Conservation (phyloP, 305 asterid genomes). For the Ilex paraguariensis region DNA sequence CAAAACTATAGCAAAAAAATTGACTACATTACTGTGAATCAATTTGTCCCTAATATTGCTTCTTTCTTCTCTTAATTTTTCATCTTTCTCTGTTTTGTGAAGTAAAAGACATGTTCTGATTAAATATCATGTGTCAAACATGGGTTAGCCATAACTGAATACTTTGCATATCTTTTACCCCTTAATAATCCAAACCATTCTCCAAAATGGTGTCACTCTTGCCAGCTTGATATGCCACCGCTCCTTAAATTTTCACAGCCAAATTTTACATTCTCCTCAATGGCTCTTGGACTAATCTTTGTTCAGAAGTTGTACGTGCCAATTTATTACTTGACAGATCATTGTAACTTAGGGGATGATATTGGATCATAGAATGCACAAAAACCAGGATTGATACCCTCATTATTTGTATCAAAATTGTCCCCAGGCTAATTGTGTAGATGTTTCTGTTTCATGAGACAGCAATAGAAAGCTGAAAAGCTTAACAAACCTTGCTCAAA, state of each 20-base stretch:
- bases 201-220: background rate
- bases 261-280: background rate
- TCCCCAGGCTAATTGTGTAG: background rate
- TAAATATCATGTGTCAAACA: background rate
- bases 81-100: too few species aligned
- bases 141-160: background rate
- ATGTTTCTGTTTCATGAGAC: background rate
- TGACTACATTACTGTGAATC: too few species aligned
- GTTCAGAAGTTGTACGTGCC: background rate
- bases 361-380: background rate
- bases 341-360: background rate
- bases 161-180: background rate
- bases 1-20: too few species aligned
- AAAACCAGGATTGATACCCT: background rate
- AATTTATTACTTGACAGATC: background rate
- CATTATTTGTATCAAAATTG: background rate
- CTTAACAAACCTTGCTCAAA: slow-evolving; percentile 80
- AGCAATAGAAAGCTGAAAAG: background rate
- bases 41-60: too few species aligned
- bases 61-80: too few species aligned
- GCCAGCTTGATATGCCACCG: too few species aligned
- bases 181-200: background rate
- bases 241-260: background rate
- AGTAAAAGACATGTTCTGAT: background rate
- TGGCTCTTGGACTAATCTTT: background rate